Base-by-base conservation (phyloP, 148 eudicot species). In the Cornus controversa region DNA sequence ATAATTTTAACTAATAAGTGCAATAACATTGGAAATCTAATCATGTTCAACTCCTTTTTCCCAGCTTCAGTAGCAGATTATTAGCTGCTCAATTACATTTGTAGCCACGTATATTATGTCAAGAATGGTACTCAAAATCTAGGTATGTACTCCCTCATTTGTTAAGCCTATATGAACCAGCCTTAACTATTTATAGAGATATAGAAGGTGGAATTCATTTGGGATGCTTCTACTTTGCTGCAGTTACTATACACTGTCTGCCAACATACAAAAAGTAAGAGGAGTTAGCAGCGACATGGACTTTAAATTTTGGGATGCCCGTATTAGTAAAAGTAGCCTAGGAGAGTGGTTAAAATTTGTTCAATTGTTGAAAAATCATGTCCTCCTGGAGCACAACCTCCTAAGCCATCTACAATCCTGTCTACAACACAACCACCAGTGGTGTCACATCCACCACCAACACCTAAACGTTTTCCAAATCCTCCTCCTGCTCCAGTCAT, bases 51-150 rank as follows among this genome's bases (percentile, higher is more conserved):
- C 71, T 85, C 89, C 64, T 83, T 82, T 29, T 84, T 87, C 66
- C 53, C 28, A 69, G 91, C 91, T 82, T 88, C 89, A 1, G 98
- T 93, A 72, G 94, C 97, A 77, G 96, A 90, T 89, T 3, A 93
- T 81, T 66, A 96, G 80, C 79, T 87, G 88, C 80, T 93, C 94
- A 42, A 92, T 91, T 70, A 87, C 93, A 85, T 89, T 87, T 79
- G 82, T 90, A n/a, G 93, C 93, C 69, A 91, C 98, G 8, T 97
- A 91, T 66, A 96, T 84, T 98, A 96, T 96, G 85, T 93, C 98
- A 67, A 90, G 93, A 75, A 95, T 86, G 65, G 91, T 75, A 42
- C 97, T 95, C 6, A 94, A n/a, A 93, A 84, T 95, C 97, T 7
- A 93, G 75, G n/a, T 93, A 96, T 28, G 93, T 87, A 75, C 96